Conservation (phyloP, 2,329 filamentous ascomycete genomes). For the Anisogramma anomala region DNA sequence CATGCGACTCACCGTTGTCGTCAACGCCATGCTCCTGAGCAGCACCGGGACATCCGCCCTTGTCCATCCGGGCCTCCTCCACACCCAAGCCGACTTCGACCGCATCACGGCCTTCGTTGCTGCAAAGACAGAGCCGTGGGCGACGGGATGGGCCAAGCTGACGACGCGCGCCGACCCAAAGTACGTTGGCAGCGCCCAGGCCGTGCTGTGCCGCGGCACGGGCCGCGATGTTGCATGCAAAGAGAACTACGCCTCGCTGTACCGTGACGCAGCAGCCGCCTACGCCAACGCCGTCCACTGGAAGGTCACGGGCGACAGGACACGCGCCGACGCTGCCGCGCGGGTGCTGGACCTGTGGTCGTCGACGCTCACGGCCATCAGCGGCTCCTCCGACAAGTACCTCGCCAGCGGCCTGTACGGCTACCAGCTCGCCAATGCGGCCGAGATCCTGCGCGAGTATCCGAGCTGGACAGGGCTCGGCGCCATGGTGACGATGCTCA, state of each 20-base stretch:
- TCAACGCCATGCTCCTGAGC: too few relatives aligned
- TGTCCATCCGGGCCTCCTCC: conserved; percentile 11
- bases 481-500: conserved; percentile 26
- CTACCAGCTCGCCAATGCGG: conserved; percentile 35
- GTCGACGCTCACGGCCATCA: conserved; percentile 23
- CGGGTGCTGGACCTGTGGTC: conserved; percentile 29
- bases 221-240: not conserved
- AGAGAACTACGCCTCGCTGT: conserved; percentile 3
- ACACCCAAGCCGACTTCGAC: conserved; percentile 2
- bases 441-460: conserved; percentile 29
- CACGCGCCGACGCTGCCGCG: conserved; percentile 27
- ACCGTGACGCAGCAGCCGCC: conserved; percentile 10
- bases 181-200: conserved; percentile 4
- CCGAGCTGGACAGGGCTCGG: conserved; percentile 15
- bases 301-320: conserved; percentile 26
- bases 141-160: conserved; percentile 1
- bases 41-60: too few relatives aligned
- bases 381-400: conserved; percentile 26
- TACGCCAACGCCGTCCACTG: conserved; percentile 25
- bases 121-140: conserved; percentile 5
- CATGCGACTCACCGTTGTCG: too few relatives aligned
- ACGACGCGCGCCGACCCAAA: not conserved
- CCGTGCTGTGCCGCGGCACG: conserved; percentile 4
- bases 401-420: conserved; percentile 33
- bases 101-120: conserved; percentile 5